Evolutionary conservation across 2,329 filamentous ascomycete genomes (phyloP), one percentile per base, ranked within the genome.

Genomic region (Cercospora citrullina): DNA sequence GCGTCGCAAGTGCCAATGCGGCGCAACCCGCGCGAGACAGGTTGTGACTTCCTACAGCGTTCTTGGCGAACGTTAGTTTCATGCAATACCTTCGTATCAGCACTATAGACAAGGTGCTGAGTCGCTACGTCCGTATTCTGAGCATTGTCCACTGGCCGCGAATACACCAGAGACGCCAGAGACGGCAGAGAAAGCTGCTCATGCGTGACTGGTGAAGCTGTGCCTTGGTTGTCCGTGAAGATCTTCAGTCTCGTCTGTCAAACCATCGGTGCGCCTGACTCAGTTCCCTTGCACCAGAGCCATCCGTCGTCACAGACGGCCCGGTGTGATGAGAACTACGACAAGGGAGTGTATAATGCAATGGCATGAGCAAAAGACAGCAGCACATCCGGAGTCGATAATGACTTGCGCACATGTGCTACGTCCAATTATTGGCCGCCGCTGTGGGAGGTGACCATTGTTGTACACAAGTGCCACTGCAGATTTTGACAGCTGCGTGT

Each of bases 401-500:
- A 51, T 51, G 45, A 51, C 0, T 7, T 14, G 45, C 45, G 45
- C 45, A 23, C 45, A 51, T 26, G 45, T 51, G 45, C 18, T 10
- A 51, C 45, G 6, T 14, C 10, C 18, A 16, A 51, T 26, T 51
- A 23, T 51, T 51, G 45, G 18, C 45, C 45, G 45, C 45, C 18
- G 45, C 45, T 18, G 33, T 68, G 53, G 30, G 23, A 63, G 8
- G 14, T 53, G 39, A 42, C 58, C 18, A 51, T 42, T 5, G 63
- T 57, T 26, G 60, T 51, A 30, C 45, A 33, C 42, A 60, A 33
- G 67, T 68, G 30, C 16, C 63, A 68, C 67, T 21, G 60, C 67
- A 68, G 59, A 60, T 63, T 68, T 64, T 65, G 67, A 68, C 67
- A 68, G 67, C 67, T 68, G 67, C 67, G 64, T 28, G 59, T 63